Conservation (phyloP, 768 basidiomycete genomes). For the Kwoniella pini region DNA sequence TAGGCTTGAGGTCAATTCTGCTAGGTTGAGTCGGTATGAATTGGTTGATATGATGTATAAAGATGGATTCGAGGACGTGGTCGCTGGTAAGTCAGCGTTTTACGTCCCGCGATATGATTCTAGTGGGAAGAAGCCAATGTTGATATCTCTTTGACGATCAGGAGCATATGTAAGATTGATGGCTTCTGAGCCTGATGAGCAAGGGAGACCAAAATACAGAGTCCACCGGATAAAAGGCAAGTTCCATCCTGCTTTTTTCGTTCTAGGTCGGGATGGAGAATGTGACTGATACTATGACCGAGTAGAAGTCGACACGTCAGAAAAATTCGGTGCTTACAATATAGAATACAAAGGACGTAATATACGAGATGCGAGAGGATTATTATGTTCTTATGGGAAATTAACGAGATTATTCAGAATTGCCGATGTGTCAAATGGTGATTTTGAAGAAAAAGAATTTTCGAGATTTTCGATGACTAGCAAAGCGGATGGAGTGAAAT, state of each 20-base stretch:
- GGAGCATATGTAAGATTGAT: constrained; percentile 85
- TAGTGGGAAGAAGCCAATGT: too few relatives aligned
- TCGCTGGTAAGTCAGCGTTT: constrained; percentile 69
- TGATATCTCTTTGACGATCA: constrained; percentile 55
- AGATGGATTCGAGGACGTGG: constrained; percentile 83
- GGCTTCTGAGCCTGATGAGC: constrained; percentile 64
- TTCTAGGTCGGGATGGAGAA: background rate
- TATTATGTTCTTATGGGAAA: constrained; percentile 77
- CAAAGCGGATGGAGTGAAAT: constrained; percentile 60
- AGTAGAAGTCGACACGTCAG: constrained; percentile 29
- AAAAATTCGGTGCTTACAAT: constrained; percentile 36
- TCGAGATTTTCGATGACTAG: constrained; percentile 65
- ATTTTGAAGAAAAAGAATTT: constrained; percentile 58
- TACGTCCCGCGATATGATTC: too few relatives aligned
- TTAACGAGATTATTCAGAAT: constrained; percentile 66
- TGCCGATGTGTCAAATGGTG: constrained; percentile 81
- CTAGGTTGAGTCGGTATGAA: constrained; percentile 67
- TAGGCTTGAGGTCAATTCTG: constrained; percentile 64
- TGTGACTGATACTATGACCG: background rate
- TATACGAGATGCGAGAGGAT: constrained; percentile 62
- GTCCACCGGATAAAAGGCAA: constrained; percentile 76
- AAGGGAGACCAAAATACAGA: constrained; percentile 68
- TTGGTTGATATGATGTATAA: constrained; percentile 71
- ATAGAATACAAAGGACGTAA: constrained; percentile 47
- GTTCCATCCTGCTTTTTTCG: constrained; percentile 48